These are phyloP conservation scores for Cardamine chenopodiifolia DNA, from an alignment of 345 rosid genomes.

Conservation along the genomic window DNA sequence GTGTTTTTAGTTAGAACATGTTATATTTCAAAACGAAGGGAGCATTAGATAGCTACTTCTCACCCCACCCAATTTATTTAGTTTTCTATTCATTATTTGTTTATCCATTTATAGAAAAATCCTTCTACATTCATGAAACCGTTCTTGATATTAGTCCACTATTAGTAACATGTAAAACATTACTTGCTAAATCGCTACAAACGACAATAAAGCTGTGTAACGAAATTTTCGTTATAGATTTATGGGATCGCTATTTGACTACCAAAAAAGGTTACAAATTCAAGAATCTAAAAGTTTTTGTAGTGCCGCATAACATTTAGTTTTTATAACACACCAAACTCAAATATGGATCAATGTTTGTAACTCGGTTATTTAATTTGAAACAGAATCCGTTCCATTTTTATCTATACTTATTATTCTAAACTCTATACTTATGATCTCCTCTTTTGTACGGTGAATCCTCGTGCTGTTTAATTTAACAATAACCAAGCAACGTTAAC, in stretches of 20 bases:
- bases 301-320: background rate
- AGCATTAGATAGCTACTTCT: slow-evolving; percentile 44
- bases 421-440: too few relatives aligned
- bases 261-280: background rate
- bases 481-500: too few relatives aligned
- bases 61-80: background rate
- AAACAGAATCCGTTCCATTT: background rate
- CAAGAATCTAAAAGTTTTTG: background rate
- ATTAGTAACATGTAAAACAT: background rate
- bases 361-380: background rate
- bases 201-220: background rate
- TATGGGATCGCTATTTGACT: background rate
- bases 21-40: too few relatives aligned
- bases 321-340: background rate
- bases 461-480: too few relatives aligned
- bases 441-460: too few relatives aligned
- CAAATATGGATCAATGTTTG: background rate
- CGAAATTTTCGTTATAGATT: background rate
- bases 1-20: too few relatives aligned
- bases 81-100: slow-evolving; percentile 6
- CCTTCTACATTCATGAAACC: background rate
- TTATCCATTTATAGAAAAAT: background rate
- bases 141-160: background rate
- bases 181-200: background rate
- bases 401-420: too few relatives aligned